A percentile compares a stretch with the other conserved stretches of the same genome.
These are phyloP conservation scores for Scedosporium aurantiacum DNA, from an alignment of 2,329 filamentous ascomycete species.

Conservation along the genomic window DNA sequence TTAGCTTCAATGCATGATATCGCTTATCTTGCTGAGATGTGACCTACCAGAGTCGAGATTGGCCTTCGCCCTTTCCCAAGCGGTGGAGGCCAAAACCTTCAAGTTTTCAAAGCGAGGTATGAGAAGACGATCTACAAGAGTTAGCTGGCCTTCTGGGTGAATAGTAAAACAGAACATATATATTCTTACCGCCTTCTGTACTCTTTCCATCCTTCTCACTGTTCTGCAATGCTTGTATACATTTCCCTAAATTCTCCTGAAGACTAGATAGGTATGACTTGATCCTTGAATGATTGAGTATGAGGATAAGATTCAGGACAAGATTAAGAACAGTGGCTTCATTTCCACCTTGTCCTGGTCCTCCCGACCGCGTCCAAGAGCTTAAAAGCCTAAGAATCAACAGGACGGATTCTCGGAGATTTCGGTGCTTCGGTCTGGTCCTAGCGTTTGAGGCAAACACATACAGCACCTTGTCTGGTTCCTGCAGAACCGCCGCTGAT, in stretches of 20 bases:
- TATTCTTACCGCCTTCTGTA: background rate
- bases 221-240: background rate
- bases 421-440: background rate
- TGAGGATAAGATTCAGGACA: background rate
- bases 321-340: no score
- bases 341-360: background rate
- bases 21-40: no score
- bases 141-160: no score
- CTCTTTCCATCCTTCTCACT: background rate
- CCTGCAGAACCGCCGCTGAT: constrained; percentile 18
- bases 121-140: no score
- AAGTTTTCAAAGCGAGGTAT: no score
- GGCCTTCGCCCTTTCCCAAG: no score
- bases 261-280: background rate
- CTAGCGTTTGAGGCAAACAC: constrained; percentile 20
- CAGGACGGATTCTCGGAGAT: background rate
- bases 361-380: accelerated
- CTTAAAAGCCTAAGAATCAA: background rate
- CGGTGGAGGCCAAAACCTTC: no score
- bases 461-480: constrained; percentile 17
- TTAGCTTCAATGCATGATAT: background rate
- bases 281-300: background rate
- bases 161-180: no score
- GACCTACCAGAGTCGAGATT: no score
- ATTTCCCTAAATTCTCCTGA: background rate